Evolutionary conservation across 805 yeast genomes (phyloP).

Genomic region (Saccharomycodes ludwigii): DNA sequence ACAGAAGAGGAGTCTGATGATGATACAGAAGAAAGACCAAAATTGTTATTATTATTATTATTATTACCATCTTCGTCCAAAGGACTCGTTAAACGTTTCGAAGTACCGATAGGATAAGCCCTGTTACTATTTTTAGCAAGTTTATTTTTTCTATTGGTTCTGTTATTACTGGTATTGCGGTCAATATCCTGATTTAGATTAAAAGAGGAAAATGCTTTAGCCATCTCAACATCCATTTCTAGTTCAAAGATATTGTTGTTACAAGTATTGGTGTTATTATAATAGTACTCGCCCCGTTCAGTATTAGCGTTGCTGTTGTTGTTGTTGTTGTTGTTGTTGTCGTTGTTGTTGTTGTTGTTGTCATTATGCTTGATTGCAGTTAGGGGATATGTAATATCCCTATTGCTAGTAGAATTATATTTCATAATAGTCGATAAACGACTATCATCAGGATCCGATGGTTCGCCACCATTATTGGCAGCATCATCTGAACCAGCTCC

Average conservation of each 20-base stretch:
- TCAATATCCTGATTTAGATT: no score
- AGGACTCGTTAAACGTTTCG: conserved; percentile 1
- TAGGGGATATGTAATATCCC: no score
- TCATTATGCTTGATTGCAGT: conserved; percentile 12
- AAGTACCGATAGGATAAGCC: background rate
- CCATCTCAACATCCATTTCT: conserved; percentile 24
- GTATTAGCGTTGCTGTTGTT: conserved; percentile 6
- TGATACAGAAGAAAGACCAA: background rate
- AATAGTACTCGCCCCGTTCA: conserved; percentile 2
- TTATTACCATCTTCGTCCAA: conserved; percentile 5
- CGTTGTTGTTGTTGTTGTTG: conserved; percentile 6
- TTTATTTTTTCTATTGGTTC: background rate
- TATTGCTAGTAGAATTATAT: background rate
- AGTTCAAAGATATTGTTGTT: conserved; percentile 15
- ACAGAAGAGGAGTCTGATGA: conserved; percentile 4
- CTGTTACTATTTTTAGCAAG: background rate
- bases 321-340: conserved; percentile 3
- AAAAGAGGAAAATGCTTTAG: conserved; percentile 18
- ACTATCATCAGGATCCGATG: conserved; percentile 37
- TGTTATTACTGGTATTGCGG: no score
- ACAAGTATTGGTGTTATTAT: conserved; percentile 3
- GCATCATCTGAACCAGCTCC: conserved; percentile 13
- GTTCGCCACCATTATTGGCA: conserved; percentile 25
- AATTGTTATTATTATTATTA: no score
- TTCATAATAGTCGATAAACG: conserved; percentile 24